Percentiles rank a stretch among this genome's conserved stretches.
phyloP scores from a whole-genome alignment of 768 basidiomycete genomes.

The Tubosaeta brunneosetosa region DNA sequence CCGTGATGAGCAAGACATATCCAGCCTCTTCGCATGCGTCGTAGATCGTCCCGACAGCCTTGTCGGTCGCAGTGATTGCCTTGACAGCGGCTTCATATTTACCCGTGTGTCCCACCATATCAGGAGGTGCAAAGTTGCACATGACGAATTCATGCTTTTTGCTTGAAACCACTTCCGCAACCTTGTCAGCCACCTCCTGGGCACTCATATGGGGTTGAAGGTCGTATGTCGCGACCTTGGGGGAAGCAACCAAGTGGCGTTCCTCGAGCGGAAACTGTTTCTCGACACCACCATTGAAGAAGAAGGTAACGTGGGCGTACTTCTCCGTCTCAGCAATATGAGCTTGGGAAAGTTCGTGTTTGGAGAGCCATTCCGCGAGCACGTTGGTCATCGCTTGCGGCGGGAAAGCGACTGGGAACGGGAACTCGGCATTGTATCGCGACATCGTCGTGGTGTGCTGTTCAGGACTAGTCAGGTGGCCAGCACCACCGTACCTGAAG shows the following conservation, averaged over 20 bases:
- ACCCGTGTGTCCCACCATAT: slow-evolving; percentile 97
- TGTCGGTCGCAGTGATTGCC: slow-evolving; percentile 85
- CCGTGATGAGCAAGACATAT: slow-evolving; percentile 83
- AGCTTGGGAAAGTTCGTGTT: slow-evolving; percentile 75
- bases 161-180: slow-evolving; percentile 75
- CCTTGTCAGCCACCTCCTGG: slow-evolving; percentile 84
- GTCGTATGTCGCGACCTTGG: slow-evolving; percentile 94
- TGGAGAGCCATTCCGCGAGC: slow-evolving; percentile 85
- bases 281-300: slow-evolving; percentile 96
- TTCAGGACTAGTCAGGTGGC: background rate
- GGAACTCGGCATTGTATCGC: slow-evolving; percentile 85
- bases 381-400: slow-evolving; percentile 93
- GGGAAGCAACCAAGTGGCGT: slow-evolving; percentile 84
- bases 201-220: slow-evolving; percentile 87
- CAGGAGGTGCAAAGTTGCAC: slow-evolving; percentile 97
- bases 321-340: slow-evolving; percentile 98
- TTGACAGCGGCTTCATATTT: slow-evolving; percentile 86
- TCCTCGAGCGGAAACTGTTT: slow-evolving; percentile 84
- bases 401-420: slow-evolving; percentile 89
- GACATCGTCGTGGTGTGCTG: slow-evolving; percentile 90
- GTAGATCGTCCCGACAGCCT: slow-evolving; percentile 83
- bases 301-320: slow-evolving; percentile 96
- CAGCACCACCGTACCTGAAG: background rate
- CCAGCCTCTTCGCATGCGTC: slow-evolving; percentile 81
- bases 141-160: slow-evolving; percentile 83